phyloP scores from a whole-genome alignment of 1,139 yeast genomes.

The Lodderomyces margitis region DNA sequence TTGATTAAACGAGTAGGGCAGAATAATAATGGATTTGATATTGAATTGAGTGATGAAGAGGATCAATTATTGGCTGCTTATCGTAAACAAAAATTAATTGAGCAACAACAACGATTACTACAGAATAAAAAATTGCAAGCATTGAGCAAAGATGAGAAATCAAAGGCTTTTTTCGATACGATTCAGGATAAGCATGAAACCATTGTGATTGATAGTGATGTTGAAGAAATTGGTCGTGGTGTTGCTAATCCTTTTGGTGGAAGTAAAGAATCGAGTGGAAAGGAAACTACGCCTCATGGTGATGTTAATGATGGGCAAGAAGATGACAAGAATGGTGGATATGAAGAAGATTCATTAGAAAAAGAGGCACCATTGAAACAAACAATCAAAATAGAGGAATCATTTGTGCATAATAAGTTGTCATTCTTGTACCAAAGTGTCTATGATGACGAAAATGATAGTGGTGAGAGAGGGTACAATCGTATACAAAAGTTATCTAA shows the following conservation, averaged over 20 bases:
- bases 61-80: constrained; percentile 57
- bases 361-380: constrained; percentile 19
- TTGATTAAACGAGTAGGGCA: constrained; percentile 59
- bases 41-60: constrained; percentile 68
- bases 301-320: constrained; percentile 21
- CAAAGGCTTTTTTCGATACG: constrained; percentile 72
- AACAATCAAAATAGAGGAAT: constrained; percentile 42
- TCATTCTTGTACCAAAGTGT: constrained; percentile 55
- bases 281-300: constrained; percentile 2
- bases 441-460: constrained; percentile 30
- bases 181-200: constrained; percentile 49
- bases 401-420: constrained; percentile 60
- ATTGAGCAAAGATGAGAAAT: constrained; percentile 50
- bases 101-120: constrained; percentile 54
- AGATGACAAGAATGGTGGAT: constrained; percentile 19
- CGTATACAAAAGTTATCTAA: constrained; percentile 32
- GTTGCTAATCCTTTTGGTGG: constrained; percentile 6
- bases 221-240: constrained; percentile 2
- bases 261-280: not conserved
- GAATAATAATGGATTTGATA: constrained; percentile 46
- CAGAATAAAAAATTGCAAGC: constrained; percentile 53
- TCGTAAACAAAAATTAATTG: constrained; percentile 50
- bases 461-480: constrained; percentile 33
- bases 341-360: constrained; percentile 18
- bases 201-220: constrained; percentile 21